Conservation (phyloP, 257 asterid genomes). For the Datura wrightii region DNA sequence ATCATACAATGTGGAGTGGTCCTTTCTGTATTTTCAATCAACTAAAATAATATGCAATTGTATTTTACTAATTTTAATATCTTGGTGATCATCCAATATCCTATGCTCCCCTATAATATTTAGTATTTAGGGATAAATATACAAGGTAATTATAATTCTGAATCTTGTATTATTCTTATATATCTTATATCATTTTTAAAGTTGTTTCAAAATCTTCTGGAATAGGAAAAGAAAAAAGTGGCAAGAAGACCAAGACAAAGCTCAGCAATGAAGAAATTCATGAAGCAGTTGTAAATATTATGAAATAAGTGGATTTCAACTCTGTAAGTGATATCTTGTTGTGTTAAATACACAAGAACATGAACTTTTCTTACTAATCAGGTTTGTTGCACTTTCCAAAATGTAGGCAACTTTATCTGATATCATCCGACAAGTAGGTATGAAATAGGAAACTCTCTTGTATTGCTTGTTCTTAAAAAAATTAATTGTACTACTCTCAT, state of each 20-base stretch:
- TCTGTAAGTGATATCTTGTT: conserved; percentile 54
- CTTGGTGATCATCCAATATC: not conserved
- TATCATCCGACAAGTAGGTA: conserved; percentile 80
- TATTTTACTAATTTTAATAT: not conserved
- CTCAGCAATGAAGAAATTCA: conserved; percentile 78
- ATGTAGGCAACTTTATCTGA: conserved; percentile 93
- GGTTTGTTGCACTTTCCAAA: conserved; percentile 15
- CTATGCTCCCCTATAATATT: not conserved
- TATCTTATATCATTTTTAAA: conserved; percentile 19
- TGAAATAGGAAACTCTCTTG: no score
- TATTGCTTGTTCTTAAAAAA: no score
- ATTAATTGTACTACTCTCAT: no score
- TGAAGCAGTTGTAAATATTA: conserved; percentile 59
- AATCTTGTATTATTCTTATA: not conserved
- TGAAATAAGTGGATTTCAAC: conserved; percentile 86
- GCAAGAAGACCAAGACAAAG: conserved; percentile 52
- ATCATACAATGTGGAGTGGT: not conserved
- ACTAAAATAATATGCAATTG: not conserved
- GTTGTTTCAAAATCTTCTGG: not conserved
- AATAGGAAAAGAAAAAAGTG: conserved; percentile 56
- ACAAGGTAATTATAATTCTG: not conserved
- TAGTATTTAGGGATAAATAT: not conserved
- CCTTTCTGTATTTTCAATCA: not conserved
- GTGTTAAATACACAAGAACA: no score
- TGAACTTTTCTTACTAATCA: not conserved